phyloP scores from a whole-genome alignment of 441 rosid species.

The Sinapis alba region DNA sequence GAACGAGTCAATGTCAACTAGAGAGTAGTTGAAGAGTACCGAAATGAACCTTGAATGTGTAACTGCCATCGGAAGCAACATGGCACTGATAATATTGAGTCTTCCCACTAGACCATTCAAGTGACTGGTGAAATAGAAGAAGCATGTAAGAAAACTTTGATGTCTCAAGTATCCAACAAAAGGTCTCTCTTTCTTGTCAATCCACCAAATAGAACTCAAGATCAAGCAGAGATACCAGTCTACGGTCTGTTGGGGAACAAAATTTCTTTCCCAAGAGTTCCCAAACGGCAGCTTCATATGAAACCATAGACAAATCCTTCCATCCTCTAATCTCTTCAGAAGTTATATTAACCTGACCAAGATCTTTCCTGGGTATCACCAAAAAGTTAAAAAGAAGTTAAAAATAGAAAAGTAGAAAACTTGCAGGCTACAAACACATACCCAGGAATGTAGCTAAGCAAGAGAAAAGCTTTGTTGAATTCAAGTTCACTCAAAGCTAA shows the following conservation, averaged over 20 bases:
- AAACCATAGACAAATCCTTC: slow-evolving; percentile 50
- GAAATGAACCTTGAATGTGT: slow-evolving; percentile 61
- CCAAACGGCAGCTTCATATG: slow-evolving; percentile 67
- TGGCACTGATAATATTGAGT: slow-evolving; percentile 60
- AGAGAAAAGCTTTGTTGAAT: slow-evolving; percentile 66
- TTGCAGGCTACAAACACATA: slow-evolving; percentile 33
- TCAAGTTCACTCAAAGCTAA: slow-evolving; percentile 69
- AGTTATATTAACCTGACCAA: slow-evolving; percentile 40
- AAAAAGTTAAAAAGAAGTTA: neutral
- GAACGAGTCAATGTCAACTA: too few species aligned
- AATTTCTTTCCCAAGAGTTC: slow-evolving; percentile 24
- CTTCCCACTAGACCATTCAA: slow-evolving; percentile 58
- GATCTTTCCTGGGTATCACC: slow-evolving; percentile 35
- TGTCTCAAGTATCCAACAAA: neutral
- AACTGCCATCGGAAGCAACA: slow-evolving; percentile 48
- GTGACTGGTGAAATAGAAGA: slow-evolving; percentile 40
- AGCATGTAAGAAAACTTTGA: too few species aligned
- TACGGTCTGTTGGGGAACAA: slow-evolving; percentile 45
- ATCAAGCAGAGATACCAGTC: slow-evolving; percentile 40
- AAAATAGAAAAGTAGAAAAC: neutral
- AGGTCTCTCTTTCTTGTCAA: neutral
- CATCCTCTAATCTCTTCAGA: slow-evolving; percentile 48
- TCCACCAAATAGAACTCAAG: neutral
- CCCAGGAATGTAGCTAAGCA: slow-evolving; percentile 67
- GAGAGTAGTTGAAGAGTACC: neutral